Evolutionary conservation across 768 basidiomycete genomes (phyloP), one percentile per base, ranked within the genome.

Genomic region (Imleria badia): DNA sequence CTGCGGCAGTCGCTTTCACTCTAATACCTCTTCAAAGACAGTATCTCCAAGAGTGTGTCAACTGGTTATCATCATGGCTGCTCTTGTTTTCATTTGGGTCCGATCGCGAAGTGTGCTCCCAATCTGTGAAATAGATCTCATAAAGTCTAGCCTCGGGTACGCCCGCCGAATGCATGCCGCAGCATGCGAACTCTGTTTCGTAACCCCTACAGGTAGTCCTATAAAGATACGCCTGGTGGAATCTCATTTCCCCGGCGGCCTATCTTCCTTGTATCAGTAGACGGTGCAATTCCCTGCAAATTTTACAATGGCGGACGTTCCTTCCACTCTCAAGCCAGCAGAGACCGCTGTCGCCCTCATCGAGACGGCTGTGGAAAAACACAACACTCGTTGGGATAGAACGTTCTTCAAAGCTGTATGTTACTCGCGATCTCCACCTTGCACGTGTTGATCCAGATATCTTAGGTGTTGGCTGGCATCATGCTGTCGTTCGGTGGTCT

Each of bases 401-500:
- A 66, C 83, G 2, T 88, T 90, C 67, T 66, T 85, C 55, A 90
- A 90, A 69, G 84, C 87, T 6, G 87, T 88, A 55, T 55, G 84
- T 74, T n/a, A 3, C 31, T 23, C 22, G 14, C 5, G 0, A 33
- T 30, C 33, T 23, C 26, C 15, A 20, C 20, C 30, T 22, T 47
- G 7, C 44, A 20, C 22, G 1, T 20, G 3, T 43, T 51, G 36
- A 55, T 20, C 19, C 11, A 40, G 5, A 30, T 26, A 17, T 45
- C 11, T n/a, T 41, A 89, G 87, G 79, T 87, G 46, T 71, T 82
- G 52, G 87, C 86, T 29, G 87, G 87, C 17, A 76, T 79, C 31
- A 86, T 89, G 82, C 64, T 89, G n/a, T 86, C 87, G 8, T 89
- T 89, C 46, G 87, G 87, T 62, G 85, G 84, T 17, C 70, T 89